Base-by-base conservation (phyloP, 2,329 filamentous ascomycete genomes). In the Didymella arachidicola region DNA sequence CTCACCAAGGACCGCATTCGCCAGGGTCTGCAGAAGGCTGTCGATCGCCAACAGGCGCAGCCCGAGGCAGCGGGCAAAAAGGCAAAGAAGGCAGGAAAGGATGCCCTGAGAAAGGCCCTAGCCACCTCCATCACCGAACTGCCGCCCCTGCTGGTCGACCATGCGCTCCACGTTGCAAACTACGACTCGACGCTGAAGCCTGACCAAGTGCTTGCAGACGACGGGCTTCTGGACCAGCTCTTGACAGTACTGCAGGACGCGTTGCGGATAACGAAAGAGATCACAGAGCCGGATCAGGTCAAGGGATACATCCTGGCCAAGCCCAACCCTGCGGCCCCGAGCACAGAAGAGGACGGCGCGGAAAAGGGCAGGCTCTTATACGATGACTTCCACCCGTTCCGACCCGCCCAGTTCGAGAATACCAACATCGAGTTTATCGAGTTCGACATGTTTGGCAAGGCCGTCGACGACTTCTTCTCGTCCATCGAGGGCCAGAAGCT, bases 381-480 rank as follows among this genome's bases (percentile, higher is more conserved):
- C 71, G 91, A 97, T 53, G 95, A 99, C 69, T 98, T 97, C 69
- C 94, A 98, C 67, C 95, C 95, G 0, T 98, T 98, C 75, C 81
- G 89, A 38, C 95, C 95, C 0, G 81, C 84, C 22, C 94, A 98
- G 66, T 90, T 96, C 61, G 86, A 88, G 61, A 87, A 93, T 55
- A 80, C 87, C 0, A 79, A 82, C 0, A 85, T 89, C 25, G 84
- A 86, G 3, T 86, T 96, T 16, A 72, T 98, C 12, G 86, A 91
- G 53, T 93, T 93, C 65, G 85, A 92, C 7, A 90, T 88, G 10
- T 98, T 96, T 81, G 97, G 97, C 76, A 90, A 90, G 72, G 95
- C 93, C 0, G 93, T 97, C 0, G 95, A 99, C 72, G 92, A 97
- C 66, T 99, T 97, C 80, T 98, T 96, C 76, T 98, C 95, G 0